phyloP scores from a whole-genome alignment of 345 rosid species.

The Erucastrum elatum region DNA sequence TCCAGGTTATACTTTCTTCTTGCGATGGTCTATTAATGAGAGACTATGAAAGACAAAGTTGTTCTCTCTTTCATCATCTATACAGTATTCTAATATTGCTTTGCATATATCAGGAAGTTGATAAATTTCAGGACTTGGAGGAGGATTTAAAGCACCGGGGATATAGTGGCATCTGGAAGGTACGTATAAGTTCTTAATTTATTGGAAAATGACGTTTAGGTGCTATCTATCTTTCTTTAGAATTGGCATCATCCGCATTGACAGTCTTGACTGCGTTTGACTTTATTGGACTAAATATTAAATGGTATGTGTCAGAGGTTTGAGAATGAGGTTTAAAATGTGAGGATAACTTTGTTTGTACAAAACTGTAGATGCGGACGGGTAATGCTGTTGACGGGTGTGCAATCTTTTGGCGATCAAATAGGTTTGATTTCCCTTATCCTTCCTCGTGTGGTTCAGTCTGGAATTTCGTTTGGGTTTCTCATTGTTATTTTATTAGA shows the following conservation, averaged over 20 bases:
- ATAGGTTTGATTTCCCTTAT: conserved; percentile 51
- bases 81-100: not conserved
- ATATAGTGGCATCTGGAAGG: conserved; percentile 88
- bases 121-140: conserved; percentile 78
- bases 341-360: conserved; percentile 20
- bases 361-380: conserved; percentile 79
- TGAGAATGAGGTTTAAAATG: conserved; percentile 8
- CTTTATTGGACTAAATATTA: conserved; percentile 7
- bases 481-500: conserved; percentile 46
- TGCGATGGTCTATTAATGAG: not conserved
- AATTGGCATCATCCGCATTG: not conserved
- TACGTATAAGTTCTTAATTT: conserved; percentile 20
- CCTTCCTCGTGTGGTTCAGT: conserved; percentile 19
- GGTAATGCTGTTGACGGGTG: conserved; percentile 94
- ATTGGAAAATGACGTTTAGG: not conserved
- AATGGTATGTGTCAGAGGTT: not conserved
- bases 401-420: conserved; percentile 91
- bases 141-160: conserved; percentile 66
- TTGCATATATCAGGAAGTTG: conserved; percentile 71
- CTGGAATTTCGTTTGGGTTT: conserved; percentile 20
- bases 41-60: not conserved
- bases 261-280: conserved; percentile 10
- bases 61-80: not conserved
- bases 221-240: not conserved
- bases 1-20: conserved; percentile 59